Evolutionary conservation across 2,329 filamentous ascomycete genomes (phyloP), one percentile per base, ranked within the genome.

Genomic region (Arthrobotrys iridis): DNA sequence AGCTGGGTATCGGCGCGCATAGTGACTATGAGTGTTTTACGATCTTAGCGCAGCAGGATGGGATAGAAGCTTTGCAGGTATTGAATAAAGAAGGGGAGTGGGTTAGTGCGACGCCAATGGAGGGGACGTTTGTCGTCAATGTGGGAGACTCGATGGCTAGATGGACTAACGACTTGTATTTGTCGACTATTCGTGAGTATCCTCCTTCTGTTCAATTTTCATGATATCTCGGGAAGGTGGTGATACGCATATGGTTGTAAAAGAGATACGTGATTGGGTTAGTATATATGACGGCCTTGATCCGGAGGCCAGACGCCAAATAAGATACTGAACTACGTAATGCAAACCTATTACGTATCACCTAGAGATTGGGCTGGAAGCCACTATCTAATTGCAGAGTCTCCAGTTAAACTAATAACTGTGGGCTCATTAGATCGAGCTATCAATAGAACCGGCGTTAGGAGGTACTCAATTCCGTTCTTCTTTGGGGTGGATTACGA

Each of bases 381-480:
- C n/a, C n/a, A n/a, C n/a, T n/a, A n/a, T n/a, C n/a, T n/a, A n/a
- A n/a, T n/a, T n/a, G n/a, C 20, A 28, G 46, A 37, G 15, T 8
- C 22, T 33, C 28, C 24, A 13, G 37, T 10, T 13, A 2, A 20
- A 18, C 24, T 62, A 15, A 45, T 13, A 6, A 41, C 2, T 20
- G n/a, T 24, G 28, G 20, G 52, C 4, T 52, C 7, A 15, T 24
- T 67, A 75, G 71, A 78, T 30, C 77, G 76, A 13, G 77, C 77
- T 6, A 78, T 78, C 15, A 78, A 78, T 59, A 82, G 82, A 45
- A 84, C 83, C 1, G 82, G 82, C 1, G 81, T 80, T 7, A 84
- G 87, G 78, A 82, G 87, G 37, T 88, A 87, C 78, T 86, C 84
- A 4, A 82, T 88, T n/a, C 85, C 86, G 0, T 85, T 88, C 59